Percentiles rank a stretch among this genome's conserved stretches.
phyloP scores from a whole-genome alignment of 257 asterid genomes.

The Fraxinus anomala region DNA sequence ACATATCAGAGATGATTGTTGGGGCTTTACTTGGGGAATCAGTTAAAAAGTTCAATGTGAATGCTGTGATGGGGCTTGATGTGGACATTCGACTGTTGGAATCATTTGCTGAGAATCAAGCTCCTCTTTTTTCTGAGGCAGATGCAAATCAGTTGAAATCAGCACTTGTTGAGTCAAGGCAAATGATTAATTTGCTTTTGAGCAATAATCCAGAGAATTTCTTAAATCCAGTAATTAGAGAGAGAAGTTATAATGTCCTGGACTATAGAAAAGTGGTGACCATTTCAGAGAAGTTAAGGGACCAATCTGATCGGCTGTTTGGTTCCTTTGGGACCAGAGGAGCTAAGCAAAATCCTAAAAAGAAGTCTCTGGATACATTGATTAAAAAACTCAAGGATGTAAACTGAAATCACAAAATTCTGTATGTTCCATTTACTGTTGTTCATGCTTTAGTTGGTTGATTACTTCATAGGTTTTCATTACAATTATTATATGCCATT shows the following conservation, averaged over 20 bases:
- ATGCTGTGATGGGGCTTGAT: constrained; percentile 78
- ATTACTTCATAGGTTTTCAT: constrained; percentile 38
- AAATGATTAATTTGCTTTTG: constrained; percentile 77
- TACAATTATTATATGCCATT: constrained; percentile 31
- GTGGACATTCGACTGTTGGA: constrained; percentile 78
- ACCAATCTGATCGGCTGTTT: constrained; percentile 81
- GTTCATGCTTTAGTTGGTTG: constrained; percentile 34
- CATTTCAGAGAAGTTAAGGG: constrained; percentile 88
- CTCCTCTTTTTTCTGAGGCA: constrained; percentile 62
- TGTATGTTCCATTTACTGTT: constrained; percentile 32
- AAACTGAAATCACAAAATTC: constrained; percentile 43
- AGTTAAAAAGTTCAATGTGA: constrained; percentile 74
- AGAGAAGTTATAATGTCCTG: constrained; percentile 78
- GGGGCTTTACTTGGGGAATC: constrained; percentile 74
- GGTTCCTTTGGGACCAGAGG: constrained; percentile 94
- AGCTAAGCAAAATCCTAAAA: constrained; percentile 81
- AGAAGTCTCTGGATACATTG: constrained; percentile 89
- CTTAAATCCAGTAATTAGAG: constrained; percentile 88
- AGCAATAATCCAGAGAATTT: constrained; percentile 95
- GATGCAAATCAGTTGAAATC: constrained; percentile 70
- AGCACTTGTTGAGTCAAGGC: constrained; percentile 84
- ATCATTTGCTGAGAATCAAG: constrained; percentile 89
- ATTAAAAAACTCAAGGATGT: constrained; percentile 88
- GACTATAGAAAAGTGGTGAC: constrained; percentile 79
- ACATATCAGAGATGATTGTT: constrained; percentile 87